phyloP scores from a whole-genome alignment of 306 rosid species.

The Medicago ruthenica region DNA sequence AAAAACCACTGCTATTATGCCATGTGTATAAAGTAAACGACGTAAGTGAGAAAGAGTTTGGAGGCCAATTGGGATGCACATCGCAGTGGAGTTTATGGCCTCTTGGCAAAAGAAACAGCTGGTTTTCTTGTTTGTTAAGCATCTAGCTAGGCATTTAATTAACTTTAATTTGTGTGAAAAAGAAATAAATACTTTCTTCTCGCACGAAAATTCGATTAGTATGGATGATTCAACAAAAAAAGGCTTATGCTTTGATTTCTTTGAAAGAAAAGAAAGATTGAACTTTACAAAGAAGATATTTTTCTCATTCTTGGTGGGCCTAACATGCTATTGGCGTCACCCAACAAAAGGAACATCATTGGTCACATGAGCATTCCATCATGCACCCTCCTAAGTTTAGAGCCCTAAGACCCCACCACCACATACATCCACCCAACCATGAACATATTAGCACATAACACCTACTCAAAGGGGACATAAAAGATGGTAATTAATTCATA shows the following conservation, averaged over 20 bases:
- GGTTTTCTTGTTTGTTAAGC: constrained; percentile 73
- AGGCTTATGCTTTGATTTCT: no score
- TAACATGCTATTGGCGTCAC: constrained; percentile 50
- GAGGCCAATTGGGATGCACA: constrained; percentile 36
- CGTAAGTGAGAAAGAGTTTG: constrained; percentile 22
- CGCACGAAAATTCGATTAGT: constrained; percentile 30
- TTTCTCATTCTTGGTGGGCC: constrained; percentile 41
- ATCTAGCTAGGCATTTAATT: constrained; percentile 44
- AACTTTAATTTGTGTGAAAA: constrained; percentile 41
- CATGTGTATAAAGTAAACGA: constrained; percentile 41
- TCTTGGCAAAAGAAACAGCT: constrained; percentile 39
- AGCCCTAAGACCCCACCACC: constrained; percentile 42
- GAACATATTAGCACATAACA: constrained; percentile 16
- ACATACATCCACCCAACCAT: constrained; percentile 35
- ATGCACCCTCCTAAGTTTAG: constrained; percentile 27
- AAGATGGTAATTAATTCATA: not conserved
- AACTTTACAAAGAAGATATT: constrained; percentile 36
- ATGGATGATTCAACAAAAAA: constrained; percentile 6
- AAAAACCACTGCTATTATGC: constrained; percentile 29
- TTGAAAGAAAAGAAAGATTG: constrained; percentile 8
- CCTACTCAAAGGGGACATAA: constrained; percentile 38
- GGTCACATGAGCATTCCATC: constrained; percentile 47
- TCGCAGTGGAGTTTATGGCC: constrained; percentile 32
- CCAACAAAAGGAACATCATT: constrained; percentile 51
- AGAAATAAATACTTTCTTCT: constrained; percentile 49